Evolutionary conservation across 1,139 yeast genomes (phyloP).

Genomic region (Wickerhamomyces sp.): DNA sequence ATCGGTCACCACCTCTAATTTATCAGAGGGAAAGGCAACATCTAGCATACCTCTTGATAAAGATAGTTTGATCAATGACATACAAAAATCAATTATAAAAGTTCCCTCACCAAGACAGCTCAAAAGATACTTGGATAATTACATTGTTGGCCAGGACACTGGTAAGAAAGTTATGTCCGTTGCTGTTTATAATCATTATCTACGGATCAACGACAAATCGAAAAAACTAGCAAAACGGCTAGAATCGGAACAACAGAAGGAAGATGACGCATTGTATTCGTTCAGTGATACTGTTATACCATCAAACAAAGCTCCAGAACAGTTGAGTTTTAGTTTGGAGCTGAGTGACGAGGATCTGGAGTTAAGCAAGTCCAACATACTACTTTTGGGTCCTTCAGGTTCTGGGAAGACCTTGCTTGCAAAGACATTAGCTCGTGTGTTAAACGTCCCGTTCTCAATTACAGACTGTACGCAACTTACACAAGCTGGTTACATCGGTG

Average conservation of each 20-base stretch:
- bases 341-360: slow-evolving; percentile 31
- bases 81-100: slow-evolving; percentile 14
- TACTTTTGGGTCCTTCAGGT: slow-evolving; percentile 52
- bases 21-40: not conserved
- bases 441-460: slow-evolving; percentile 49
- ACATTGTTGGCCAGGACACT: slow-evolving; percentile 47
- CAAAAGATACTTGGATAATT: slow-evolving; percentile 40
- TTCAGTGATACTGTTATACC: slow-evolving; percentile 26
- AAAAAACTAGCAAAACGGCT: slow-evolving; percentile 18
- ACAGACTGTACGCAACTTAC: slow-evolving; percentile 54
- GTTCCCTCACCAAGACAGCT: slow-evolving; percentile 42
- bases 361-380: slow-evolving; percentile 46
- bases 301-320: slow-evolving; percentile 26
- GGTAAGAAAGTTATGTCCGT: slow-evolving; percentile 51
- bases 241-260: slow-evolving; percentile 12
- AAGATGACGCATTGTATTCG: slow-evolving; percentile 21
- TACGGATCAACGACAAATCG: slow-evolving; percentile 39
- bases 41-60: slow-evolving; percentile 2
- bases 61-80: not conserved
- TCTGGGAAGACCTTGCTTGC: slow-evolving; percentile 53
- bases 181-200: slow-evolving; percentile 51
- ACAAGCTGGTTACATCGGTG: slow-evolving; percentile 57
- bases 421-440: slow-evolving; percentile 41
- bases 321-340: slow-evolving; percentile 22
- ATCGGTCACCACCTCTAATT: not conserved